phyloP scores from a whole-genome alignment of 768 basidiomycete species.

The Collybia mongolica region DNA sequence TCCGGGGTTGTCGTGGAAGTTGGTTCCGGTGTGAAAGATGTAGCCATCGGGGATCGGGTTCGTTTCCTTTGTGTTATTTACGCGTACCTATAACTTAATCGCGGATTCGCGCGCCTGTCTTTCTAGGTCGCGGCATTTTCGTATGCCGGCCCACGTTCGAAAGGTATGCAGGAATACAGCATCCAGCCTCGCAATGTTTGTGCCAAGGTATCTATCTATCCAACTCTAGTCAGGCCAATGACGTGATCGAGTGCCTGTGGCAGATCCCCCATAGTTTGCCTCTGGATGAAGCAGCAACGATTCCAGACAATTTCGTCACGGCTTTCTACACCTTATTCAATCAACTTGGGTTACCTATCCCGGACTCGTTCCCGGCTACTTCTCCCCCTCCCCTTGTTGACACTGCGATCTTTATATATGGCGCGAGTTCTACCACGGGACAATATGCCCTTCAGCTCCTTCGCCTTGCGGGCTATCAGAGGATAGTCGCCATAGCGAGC shows the following conservation, averaged over 20 bases:
- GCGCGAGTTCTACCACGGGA: conserved; percentile 36
- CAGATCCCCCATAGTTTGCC: conserved; percentile 41
- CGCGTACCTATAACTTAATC: neutral
- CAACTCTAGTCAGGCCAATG: neutral
- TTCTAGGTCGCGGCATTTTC: conserved; percentile 17
- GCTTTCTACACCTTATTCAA: conserved; percentile 37
- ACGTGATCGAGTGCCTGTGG: neutral
- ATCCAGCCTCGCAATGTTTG: conserved; percentile 15
- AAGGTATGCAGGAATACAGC: conserved; percentile 20
- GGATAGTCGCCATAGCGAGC: conserved; percentile 36
- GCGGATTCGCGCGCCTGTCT: neutral
- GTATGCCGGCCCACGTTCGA: conserved; percentile 7
- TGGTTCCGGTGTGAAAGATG: conserved; percentile 27
- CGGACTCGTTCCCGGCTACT: conserved; percentile 26
- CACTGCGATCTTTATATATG: conserved; percentile 39
- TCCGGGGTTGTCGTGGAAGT: conserved; percentile 31
- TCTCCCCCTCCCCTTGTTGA: conserved; percentile 22
- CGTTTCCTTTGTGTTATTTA: conserved; percentile 4
- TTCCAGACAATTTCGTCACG: conserved; percentile 42
- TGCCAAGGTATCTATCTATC: conserved; percentile 28
- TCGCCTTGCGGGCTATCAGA: conserved; percentile 34
- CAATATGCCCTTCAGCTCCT: conserved; percentile 36
- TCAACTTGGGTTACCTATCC: conserved; percentile 31
- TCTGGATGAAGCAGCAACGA: conserved; percentile 35
- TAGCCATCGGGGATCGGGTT: conserved; percentile 36